Percentiles rank a stretch among this genome's conserved stretches.
Evolutionary conservation across 106 monocot genomes (phyloP).

Genomic region (Dendrobium catenatum): DNA sequence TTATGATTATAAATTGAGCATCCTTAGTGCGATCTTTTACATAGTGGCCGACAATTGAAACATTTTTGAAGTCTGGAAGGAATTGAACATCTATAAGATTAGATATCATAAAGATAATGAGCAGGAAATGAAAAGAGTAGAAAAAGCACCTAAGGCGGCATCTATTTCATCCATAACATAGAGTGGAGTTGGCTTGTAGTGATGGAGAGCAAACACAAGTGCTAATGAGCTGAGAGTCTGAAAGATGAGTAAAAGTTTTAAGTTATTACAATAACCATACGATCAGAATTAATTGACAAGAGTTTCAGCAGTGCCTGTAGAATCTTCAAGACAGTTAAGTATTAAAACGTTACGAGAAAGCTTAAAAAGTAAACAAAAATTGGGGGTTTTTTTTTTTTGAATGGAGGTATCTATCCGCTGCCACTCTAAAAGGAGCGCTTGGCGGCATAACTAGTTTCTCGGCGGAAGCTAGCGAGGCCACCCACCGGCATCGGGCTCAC

Average conservation of each 20-base stretch:
- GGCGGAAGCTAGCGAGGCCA: no score
- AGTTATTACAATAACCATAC: not conserved
- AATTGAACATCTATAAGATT: slow-evolving; percentile 8
- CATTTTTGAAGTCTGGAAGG: slow-evolving; percentile 90
- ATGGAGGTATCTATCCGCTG: no score
- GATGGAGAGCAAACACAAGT: slow-evolving; percentile 95
- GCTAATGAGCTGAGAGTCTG: slow-evolving; percentile 93
- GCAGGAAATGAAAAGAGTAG: not conserved
- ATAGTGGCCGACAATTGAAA: slow-evolving; percentile 96
- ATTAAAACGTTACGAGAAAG: no score
- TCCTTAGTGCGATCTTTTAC: slow-evolving; percentile 63
- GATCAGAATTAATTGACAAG: not conserved
- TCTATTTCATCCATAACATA: slow-evolving; percentile 99
- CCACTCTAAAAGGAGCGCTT: no score
- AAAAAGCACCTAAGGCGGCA: slow-evolving; percentile 78
- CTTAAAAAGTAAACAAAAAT: no score
- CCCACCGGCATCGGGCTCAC: no score
- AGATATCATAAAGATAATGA: not conserved
- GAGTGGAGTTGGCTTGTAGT: slow-evolving; percentile 94
- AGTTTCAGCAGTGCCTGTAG: not conserved
- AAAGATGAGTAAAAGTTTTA: slow-evolving; percentile 10
- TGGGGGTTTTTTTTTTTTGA: no score
- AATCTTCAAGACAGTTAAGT: no score
- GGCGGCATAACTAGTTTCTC: no score
- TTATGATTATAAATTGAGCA: slow-evolving; percentile 96